These are phyloP conservation scores for Cruciata laevipes DNA, from an alignment of 257 asterid species.

Conservation along the genomic window DNA sequence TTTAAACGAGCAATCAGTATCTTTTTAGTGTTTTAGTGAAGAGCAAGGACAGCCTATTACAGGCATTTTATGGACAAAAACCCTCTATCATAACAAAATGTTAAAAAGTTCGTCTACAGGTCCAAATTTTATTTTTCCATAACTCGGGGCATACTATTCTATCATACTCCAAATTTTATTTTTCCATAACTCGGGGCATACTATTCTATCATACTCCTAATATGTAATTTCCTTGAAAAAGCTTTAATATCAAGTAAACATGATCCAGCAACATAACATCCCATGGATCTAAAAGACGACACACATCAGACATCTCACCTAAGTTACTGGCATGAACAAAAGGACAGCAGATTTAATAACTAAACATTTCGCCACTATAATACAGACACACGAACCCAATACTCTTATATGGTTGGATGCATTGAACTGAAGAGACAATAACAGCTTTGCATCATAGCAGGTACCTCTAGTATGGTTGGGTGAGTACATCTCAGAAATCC, in stretches of 20 bases:
- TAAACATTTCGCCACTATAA: background rate
- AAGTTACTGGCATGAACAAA: background rate
- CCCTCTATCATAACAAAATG: background rate
- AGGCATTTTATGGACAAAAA: background rate
- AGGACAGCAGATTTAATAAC: background rate
- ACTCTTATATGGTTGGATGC: background rate
- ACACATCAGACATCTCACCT: background rate
- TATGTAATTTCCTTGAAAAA: background rate
- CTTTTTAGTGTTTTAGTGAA: background rate
- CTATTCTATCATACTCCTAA: background rate
- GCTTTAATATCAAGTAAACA: background rate
- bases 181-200: background rate
- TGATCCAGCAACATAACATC: background rate
- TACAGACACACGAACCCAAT: background rate
- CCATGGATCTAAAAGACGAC: background rate
- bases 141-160: background rate
- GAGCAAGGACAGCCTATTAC: background rate
- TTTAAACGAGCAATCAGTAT: background rate
- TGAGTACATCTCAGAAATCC: constrained; percentile 89
- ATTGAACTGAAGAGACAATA: constrained; percentile 14
- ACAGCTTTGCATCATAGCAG: constrained; percentile 14
- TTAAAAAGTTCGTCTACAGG: too few relatives aligned
- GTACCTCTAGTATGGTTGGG: constrained; percentile 69
- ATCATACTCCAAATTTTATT: background rate
- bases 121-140: background rate